Base-by-base conservation (phyloP, 768 basidiomycete genomes). In the Lactarius tabidus region DNA sequence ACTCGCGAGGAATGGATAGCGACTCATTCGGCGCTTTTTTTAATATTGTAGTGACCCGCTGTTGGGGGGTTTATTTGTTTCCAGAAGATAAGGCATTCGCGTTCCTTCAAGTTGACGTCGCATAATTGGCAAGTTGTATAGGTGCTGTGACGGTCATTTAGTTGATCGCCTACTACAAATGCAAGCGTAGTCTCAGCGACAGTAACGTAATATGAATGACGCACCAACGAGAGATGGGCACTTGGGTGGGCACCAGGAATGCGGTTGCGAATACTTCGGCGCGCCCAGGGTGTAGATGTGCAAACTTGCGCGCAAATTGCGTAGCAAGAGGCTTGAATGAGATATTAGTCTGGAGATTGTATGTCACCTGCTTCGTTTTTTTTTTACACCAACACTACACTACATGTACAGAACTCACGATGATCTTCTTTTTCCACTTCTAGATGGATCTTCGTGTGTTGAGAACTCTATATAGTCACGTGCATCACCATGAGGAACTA, bases 41-140 rank as follows among this genome's bases (percentile, higher is more conserved):
- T 7, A 35, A 53, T 29, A n/a, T 28, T 29, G 31, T 33, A 12
- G 33, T 61, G 64, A 65, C 61, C 60, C 60, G 45, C 33, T 8
- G 33, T 8, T 26, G 12, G 18, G 18, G 20, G 39, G 41, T 64
- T 59, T 14, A 64, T 39, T 29, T 55, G 58, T 64, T 43, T 29
- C 52, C 8, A 18, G 38, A 54, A 61, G 52, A 20, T 29, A 41
- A 31, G 45, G 29, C 12, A 14, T n/a, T n/a, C 26, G 15, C 6
- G n/a, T 28, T 58, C 28, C 29, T n/a, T n/a, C n/a, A n/a, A n/a
- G n/a, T n/a, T 7, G 43, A n/a, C 8, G 43, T 17, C 39, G 2
- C 39, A 15, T 41, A 41, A 5, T 17, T 23, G 45, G n/a, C 45
- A 45, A 45, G n/a, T 45, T 48, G n/a, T 45, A 45, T 23, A 23